phyloP scores from a whole-genome alignment of 176 grass and related monocot genomes.

The Saccharum officinarum region DNA sequence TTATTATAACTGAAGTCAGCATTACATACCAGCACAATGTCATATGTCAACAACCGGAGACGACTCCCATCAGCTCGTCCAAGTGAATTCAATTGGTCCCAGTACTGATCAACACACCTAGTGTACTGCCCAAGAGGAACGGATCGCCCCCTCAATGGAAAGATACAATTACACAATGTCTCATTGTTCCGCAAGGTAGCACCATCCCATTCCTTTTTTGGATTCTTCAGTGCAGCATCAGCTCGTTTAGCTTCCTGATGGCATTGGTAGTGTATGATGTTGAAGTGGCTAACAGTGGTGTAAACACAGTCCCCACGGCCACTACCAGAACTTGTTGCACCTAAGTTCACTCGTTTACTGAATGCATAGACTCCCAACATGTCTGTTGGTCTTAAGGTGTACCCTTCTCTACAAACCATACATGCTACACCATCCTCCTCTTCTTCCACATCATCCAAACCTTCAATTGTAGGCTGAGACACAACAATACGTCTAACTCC shows the following conservation, averaged over 20 bases:
- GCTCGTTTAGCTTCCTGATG: conserved; percentile 97
- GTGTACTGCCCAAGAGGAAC: conserved; percentile 83
- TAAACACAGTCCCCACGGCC: conserved; percentile 91
- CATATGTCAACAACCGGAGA: conserved; percentile 85
- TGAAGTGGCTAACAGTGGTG: conserved; percentile 95
- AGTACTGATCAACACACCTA: conserved; percentile 93
- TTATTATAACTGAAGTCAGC: background rate
- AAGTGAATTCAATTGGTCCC: conserved; percentile 88
- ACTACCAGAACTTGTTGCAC: conserved; percentile 63
- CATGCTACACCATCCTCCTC: conserved; percentile 91
- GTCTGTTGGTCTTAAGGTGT: conserved; percentile 85
- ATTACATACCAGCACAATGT: conserved; percentile 88
- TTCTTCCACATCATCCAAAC: conserved; percentile 91
- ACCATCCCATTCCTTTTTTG: conserved; percentile 99
- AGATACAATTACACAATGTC: conserved; percentile 97
- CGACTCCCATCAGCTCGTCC: conserved; percentile 89
- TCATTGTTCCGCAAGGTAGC: conserved; percentile 96
- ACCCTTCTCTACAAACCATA: conserved; percentile 98
- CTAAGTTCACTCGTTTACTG: conserved; percentile 87
- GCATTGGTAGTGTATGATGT: conserved; percentile 97
- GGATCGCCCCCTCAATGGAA: conserved; percentile 75
- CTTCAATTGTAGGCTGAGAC: conserved; percentile 87
- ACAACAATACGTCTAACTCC: conserved; percentile 95
- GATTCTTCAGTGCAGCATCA: conserved; percentile 87
- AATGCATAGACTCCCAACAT: conserved; percentile 93